Percentiles rank a stretch among this genome's conserved stretches.
Evolutionary conservation across 768 basidiomycete species (phyloP).

Genomic region (Lentinula detonsa): DNA sequence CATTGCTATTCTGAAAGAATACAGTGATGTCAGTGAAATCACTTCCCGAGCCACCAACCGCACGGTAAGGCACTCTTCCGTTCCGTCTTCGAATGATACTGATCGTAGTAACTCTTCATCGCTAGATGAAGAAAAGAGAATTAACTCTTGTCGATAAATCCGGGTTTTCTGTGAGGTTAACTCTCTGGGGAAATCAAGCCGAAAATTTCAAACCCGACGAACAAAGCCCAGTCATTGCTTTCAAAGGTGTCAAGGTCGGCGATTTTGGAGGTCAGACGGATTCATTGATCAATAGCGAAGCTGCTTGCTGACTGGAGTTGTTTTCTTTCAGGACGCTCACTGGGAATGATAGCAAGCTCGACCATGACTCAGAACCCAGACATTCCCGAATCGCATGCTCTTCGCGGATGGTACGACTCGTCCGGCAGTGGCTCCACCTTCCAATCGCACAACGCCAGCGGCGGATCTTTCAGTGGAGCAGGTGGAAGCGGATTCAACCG

Average conservation of each 20-base stretch:
- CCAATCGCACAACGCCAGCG: slow-evolving; percentile 56
- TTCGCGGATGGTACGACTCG: slow-evolving; percentile 91
- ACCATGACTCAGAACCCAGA: slow-evolving; percentile 86
- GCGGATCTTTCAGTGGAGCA: slow-evolving; percentile 12
- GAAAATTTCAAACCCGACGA: slow-evolving; percentile 62
- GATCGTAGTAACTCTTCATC: not conserved
- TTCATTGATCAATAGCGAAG: not conserved
- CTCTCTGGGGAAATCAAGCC: slow-evolving; percentile 95
- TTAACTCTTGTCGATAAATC: slow-evolving; percentile 84
- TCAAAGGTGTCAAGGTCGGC: slow-evolving; percentile 90
- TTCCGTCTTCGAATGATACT: not conserved
- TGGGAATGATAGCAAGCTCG: slow-evolving; percentile 79
- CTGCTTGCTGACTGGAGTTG: not conserved
- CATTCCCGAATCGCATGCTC: slow-evolving; percentile 77
- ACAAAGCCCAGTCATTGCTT: slow-evolving; percentile 72
- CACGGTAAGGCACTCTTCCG: slow-evolving; percentile 34
- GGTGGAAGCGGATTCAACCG: slow-evolving; percentile 55
- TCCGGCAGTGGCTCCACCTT: slow-evolving; percentile 59
- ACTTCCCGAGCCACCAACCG: slow-evolving; percentile 69
- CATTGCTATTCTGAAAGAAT: slow-evolving; percentile 80
- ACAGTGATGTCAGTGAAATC: slow-evolving; percentile 61
- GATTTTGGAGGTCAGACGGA: slow-evolving; percentile 71
- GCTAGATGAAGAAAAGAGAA: slow-evolving; percentile 85
- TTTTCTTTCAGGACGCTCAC: slow-evolving; percentile 53
- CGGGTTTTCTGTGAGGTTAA: slow-evolving; percentile 71